Conservation (phyloP, 2,329 filamentous ascomycete species). For the Rutstroemia sp. region DNA sequence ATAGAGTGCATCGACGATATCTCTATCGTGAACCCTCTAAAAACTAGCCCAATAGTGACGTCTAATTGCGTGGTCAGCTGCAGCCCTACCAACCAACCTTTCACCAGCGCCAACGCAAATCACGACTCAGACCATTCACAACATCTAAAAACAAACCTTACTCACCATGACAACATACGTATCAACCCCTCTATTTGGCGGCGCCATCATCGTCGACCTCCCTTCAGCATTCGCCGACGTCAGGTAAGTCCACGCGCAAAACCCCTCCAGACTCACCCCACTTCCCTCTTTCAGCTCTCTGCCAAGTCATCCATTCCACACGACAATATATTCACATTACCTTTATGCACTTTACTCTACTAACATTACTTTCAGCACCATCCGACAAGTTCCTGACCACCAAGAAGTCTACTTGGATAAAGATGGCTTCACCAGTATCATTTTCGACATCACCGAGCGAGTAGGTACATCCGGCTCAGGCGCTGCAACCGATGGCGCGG, state of each 20-base stretch:
- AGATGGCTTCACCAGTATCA: conserved; percentile 76
- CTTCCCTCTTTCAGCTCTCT: not conserved
- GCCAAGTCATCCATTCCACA: too few relatives aligned
- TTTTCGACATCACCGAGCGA: conserved; percentile 84
- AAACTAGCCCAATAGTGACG: not conserved
- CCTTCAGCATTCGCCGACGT: conserved; percentile 65
- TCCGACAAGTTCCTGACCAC: conserved; percentile 74
- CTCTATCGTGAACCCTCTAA: not conserved
- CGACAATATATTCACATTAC: too few relatives aligned
- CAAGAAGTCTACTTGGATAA: conserved; percentile 89
- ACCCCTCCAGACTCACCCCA: not conserved
- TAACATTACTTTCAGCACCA: conserved; percentile 42
- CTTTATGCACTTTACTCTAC: conserved; percentile 2
- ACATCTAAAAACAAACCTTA: not conserved
- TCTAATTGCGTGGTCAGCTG: not conserved
- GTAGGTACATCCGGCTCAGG: conserved; percentile 49
- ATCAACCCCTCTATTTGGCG: conserved; percentile 58
- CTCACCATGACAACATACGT: conserved; percentile 1
- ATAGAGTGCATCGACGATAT: too few relatives aligned
- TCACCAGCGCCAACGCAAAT: not conserved
- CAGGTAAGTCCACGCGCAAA: conserved; percentile 43
- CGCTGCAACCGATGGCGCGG: conserved; percentile 60
- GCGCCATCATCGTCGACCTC: conserved; percentile 62
- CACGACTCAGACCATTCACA: not conserved
- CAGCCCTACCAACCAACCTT: conserved; percentile 2